Conservation (phyloP, 495 filamentous ascomycete species). For the Pyrenula aspistea region DNA sequence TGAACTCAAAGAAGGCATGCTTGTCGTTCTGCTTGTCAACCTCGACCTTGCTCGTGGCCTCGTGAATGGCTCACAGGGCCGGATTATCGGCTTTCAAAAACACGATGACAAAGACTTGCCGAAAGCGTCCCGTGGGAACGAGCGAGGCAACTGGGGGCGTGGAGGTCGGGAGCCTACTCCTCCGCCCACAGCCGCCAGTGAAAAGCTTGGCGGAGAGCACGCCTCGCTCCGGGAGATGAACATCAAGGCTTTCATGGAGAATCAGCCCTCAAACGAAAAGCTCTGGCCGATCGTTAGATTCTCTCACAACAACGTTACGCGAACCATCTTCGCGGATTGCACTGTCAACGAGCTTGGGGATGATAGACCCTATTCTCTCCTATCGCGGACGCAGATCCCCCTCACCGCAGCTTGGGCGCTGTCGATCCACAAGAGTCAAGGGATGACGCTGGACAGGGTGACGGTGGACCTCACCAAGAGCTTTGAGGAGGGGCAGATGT, state of each 20-base stretch:
- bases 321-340: conserved; percentile 35
- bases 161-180: conserved; percentile 13
- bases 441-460: conserved; percentile 90
- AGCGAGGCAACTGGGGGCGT: background rate
- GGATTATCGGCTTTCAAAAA: conserved; percentile 26
- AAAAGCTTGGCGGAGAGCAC: conserved; percentile 4
- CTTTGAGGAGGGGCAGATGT: conserved; percentile 82
- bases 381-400: conserved; percentile 46
- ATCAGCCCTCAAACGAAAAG: background rate
- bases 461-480: conserved; percentile 89
- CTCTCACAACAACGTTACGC: conserved; percentile 14
- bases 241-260: conserved; percentile 16
- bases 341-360: conserved; percentile 33
- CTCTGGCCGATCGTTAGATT: conserved; percentile 7
- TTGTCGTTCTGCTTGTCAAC: conserved; percentile 35
- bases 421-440: conserved; percentile 96
- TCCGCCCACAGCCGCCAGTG: background rate
- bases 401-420: conserved; percentile 93
- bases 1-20: conserved; percentile 27
- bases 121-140: background rate
- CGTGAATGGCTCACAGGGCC: conserved; percentile 39
- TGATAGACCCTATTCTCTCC: conserved; percentile 14
- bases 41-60: conserved; percentile 19
- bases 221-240: conserved; percentile 12
- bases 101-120: conserved; percentile 5